These are phyloP conservation scores for Pseudomassariella vexata DNA, from an alignment of 2,329 filamentous ascomycete species.

Conservation along the genomic window DNA sequence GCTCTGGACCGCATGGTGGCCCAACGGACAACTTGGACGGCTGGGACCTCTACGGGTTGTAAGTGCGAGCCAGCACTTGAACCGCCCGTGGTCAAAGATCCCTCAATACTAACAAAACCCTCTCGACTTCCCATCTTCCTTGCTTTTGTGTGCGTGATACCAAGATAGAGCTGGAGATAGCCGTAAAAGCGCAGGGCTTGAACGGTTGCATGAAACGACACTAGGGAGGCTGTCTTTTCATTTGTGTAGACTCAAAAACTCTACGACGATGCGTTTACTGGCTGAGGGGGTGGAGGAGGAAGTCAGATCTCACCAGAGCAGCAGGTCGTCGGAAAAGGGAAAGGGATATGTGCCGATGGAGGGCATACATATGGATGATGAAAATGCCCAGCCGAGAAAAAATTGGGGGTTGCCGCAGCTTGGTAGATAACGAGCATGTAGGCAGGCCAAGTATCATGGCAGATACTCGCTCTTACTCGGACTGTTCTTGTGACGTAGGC, in stretches of 20 bases:
- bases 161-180: slow-evolving; percentile 7
- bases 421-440: slow-evolving; percentile 1
- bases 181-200: neutral
- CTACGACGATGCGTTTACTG: neutral
- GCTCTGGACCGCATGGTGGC: slow-evolving; percentile 12
- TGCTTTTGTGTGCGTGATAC: slow-evolving; percentile 11
- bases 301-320: neutral
- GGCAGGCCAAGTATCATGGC: too few relatives aligned
- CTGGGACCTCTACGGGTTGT: slow-evolving; percentile 30
- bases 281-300: neutral
- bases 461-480: too few relatives aligned
- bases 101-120: slow-evolving; percentile 6
- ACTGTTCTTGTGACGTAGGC: too few relatives aligned
- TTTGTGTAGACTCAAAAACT: slow-evolving; percentile 5
- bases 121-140: slow-evolving; percentile 10
- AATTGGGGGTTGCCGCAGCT: neutral
- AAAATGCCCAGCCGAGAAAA: slow-evolving; percentile 2
- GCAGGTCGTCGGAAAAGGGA: neutral
- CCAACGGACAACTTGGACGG: slow-evolving; percentile 21
- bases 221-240: too few relatives aligned
- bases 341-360: too few relatives aligned
- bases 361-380: neutral
- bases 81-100: slow-evolving; percentile 6
- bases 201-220: too few relatives aligned
- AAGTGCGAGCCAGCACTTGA: slow-evolving; percentile 18